Conservation (phyloP, 169 alveolate species). For the Amoebophrya sp. region DNA sequence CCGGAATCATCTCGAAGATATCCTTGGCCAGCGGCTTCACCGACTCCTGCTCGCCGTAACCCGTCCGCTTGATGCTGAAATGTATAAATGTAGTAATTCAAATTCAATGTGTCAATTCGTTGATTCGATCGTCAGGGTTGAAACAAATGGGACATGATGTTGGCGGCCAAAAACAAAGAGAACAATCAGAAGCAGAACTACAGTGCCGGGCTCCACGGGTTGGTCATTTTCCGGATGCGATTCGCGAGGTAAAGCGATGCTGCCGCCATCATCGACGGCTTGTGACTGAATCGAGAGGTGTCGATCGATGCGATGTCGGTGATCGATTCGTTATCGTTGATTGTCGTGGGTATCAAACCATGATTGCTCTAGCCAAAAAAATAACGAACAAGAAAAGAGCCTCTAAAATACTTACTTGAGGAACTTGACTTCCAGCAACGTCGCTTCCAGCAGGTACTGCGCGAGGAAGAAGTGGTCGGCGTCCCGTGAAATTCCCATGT, state of each 20-base stretch:
- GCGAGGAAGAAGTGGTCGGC: slow-evolving; percentile 10
- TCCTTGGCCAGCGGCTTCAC: slow-evolving; percentile 19
- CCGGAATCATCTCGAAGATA: not conserved
- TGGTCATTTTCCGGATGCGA: not conserved
- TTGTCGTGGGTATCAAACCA: not conserved
- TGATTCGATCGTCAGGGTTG: no score
- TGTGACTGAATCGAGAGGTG: no score
- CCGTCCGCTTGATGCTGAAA: not conserved
- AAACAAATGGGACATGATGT: no score
- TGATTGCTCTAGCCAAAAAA: not conserved
- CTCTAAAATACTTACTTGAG: not conserved
- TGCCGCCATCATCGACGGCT: not conserved
- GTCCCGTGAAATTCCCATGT: not conserved
- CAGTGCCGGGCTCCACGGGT: not conserved
- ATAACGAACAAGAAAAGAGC: not conserved
- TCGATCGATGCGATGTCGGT: not conserved
- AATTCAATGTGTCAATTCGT: not conserved
- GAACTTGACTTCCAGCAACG: not conserved
- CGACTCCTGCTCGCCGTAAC: not conserved
- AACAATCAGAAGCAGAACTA: not conserved
- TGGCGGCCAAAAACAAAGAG: not conserved
- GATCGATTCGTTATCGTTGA: not conserved
- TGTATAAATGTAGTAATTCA: no score
- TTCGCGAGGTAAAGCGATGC: not conserved
- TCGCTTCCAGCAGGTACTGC: slow-evolving; percentile 2